phyloP scores from a whole-genome alignment of 2,329 filamentous ascomycete genomes.

The Nemania sp. region DNA sequence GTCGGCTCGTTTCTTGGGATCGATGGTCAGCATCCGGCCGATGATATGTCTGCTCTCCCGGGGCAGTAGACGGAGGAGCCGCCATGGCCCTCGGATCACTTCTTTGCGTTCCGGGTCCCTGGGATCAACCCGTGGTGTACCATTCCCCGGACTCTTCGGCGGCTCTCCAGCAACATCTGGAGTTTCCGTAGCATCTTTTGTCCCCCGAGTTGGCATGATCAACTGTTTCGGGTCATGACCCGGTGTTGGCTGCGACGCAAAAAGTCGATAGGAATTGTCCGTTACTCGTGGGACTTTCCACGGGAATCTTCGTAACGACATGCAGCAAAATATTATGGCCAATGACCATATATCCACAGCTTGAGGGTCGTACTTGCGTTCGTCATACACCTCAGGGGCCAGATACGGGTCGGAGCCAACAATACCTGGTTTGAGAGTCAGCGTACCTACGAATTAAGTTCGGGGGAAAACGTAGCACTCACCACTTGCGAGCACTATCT shows the following conservation, averaged over 20 bases:
- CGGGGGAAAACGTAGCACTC: constrained; percentile 43
- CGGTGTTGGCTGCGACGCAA: constrained; percentile 81
- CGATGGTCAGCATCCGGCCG: constrained; percentile 87
- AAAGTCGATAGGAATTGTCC: constrained; percentile 94
- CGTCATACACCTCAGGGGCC: constrained; percentile 94
- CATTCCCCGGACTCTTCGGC: constrained; percentile 34
- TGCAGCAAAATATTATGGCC: constrained; percentile 98
- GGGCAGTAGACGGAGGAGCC: constrained; percentile 83
- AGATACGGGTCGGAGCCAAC: constrained; percentile 92
- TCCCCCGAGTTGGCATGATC: constrained; percentile 51
- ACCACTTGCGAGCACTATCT: constrained; percentile 81
- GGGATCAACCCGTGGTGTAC: constrained; percentile 40
- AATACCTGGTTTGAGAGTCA: constrained; percentile 51
- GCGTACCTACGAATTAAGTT: neutral
- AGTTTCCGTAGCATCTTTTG: constrained; percentile 48
- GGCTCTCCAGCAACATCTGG: constrained; percentile 47
- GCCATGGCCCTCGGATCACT: constrained; percentile 90
- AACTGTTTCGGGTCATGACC: constrained; percentile 65
- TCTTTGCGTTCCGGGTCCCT: constrained; percentile 64
- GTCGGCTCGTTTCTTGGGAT: constrained; percentile 80
- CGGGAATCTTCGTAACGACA: constrained; percentile 91
- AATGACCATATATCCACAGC: constrained; percentile 97
- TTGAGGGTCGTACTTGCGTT: constrained; percentile 89
- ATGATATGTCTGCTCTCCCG: constrained; percentile 90
- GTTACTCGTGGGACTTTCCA: constrained; percentile 94